These are phyloP conservation scores for Phialophora expanda DNA, from an alignment of 2,329 filamentous ascomycete species.

Conservation along the genomic window DNA sequence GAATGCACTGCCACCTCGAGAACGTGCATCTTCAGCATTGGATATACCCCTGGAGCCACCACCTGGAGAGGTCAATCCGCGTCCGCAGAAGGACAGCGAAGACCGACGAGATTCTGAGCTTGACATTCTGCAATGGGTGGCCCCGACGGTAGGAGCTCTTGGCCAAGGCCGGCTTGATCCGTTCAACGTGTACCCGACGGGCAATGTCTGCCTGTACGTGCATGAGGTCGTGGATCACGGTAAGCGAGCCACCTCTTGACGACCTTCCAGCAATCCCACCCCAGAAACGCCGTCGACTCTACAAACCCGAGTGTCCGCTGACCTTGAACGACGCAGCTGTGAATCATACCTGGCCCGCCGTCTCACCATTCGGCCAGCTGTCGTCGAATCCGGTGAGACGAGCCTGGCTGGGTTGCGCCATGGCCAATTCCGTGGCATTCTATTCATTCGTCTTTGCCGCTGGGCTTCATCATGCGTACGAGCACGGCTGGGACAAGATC, in stretches of 20 bases:
- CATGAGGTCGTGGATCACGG: slow-evolving; percentile 14
- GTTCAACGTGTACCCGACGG: slow-evolving; percentile 11
- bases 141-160: not conserved
- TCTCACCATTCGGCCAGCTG: not conserved
- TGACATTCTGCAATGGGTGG: not conserved
- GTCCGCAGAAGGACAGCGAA: not conserved
- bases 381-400: slow-evolving; percentile 5
- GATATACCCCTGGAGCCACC: not conserved
- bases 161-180: slow-evolving; percentile 15
- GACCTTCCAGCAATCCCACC: not conserved
- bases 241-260: not conserved
- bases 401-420: slow-evolving; percentile 5
- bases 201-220: not conserved
- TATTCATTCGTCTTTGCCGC: slow-evolving; percentile 15
- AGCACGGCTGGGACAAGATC: slow-evolving; percentile 8
- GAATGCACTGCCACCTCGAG: not conserved
- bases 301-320: not conserved
- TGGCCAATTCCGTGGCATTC: slow-evolving; percentile 1
- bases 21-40: not conserved
- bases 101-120: not conserved
- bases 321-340: not conserved
- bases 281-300: not conserved
- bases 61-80: not conserved
- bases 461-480: slow-evolving; percentile 7
- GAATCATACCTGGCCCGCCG: slow-evolving; percentile 8